Evolutionary conservation across 257 asterid species (phyloP).

Genomic region (Jacaranda mimosifolia): DNA sequence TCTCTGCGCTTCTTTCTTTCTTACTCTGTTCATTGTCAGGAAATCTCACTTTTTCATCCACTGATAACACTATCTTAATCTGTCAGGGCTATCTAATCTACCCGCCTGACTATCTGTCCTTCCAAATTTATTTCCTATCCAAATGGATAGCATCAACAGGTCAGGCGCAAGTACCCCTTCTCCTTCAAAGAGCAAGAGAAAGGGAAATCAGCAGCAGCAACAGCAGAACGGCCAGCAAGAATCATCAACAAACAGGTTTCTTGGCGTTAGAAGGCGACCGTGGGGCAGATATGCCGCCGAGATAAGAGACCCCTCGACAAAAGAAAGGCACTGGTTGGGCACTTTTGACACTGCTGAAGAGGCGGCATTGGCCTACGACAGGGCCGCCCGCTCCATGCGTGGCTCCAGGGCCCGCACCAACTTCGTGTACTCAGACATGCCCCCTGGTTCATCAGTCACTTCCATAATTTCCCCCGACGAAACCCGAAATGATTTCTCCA

Average conservation of each 20-base stretch:
- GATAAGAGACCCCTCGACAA: conserved; percentile 84
- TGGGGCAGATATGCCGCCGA: conserved; percentile 96
- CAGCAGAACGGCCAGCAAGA: conserved; percentile 33
- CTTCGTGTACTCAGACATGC: conserved; percentile 92
- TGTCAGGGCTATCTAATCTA: conserved; percentile 38
- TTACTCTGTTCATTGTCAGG: conserved; percentile 44
- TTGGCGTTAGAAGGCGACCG: conserved; percentile 84
- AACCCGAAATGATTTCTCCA: conserved; percentile 44
- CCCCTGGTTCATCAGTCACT: conserved; percentile 83
- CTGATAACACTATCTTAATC: conserved; percentile 34
- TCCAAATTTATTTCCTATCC: background rate
- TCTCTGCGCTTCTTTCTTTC: conserved; percentile 25
- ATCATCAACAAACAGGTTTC: conserved; percentile 53
- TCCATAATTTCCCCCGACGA: conserved; percentile 87
- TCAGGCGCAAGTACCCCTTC: conserved; percentile 45
- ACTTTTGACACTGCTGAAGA: conserved; percentile 93
- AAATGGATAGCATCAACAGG: conserved; percentile 42
- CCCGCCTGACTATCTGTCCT: background rate
- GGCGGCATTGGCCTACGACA: conserved; percentile 88
- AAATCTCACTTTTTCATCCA: conserved; percentile 43
- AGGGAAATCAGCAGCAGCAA: conserved; percentile 22
- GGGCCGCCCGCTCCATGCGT: conserved; percentile 89
- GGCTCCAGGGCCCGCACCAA: conserved; percentile 79
- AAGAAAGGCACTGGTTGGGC: conserved; percentile 90
- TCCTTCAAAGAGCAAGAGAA: conserved; percentile 60